These are phyloP conservation scores for Neoascochyta sp. DNA, from an alignment of 2,329 filamentous ascomycete species.

Conservation along the genomic window DNA sequence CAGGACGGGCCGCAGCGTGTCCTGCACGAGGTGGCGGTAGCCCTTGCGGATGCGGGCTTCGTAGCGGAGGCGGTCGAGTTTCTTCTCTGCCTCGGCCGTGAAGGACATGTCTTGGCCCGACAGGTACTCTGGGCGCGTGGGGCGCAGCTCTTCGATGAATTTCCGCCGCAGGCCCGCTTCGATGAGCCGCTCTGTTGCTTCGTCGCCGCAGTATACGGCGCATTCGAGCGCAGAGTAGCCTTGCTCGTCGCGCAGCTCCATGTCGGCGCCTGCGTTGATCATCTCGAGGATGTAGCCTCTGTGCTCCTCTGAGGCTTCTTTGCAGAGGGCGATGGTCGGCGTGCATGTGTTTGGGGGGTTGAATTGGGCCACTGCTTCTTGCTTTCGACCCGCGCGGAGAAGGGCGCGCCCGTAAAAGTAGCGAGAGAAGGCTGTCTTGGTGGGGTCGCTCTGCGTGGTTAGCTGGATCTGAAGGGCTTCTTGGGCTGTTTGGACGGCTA, in stretches of 20 bases:
- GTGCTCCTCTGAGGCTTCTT: constrained; percentile 40
- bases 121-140: too few species aligned
- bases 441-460: constrained; percentile 18
- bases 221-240: constrained; percentile 41
- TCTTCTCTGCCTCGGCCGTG: constrained; percentile 3
- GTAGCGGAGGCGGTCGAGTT: constrained; percentile 6
- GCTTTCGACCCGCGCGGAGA: constrained; percentile 13
- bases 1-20: constrained; percentile 36
- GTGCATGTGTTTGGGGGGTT: constrained; percentile 24
- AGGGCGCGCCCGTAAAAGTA: constrained; percentile 36
- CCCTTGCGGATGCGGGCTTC: constrained; percentile 34
- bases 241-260: constrained; percentile 32
- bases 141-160: too few species aligned
- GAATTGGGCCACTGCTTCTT: constrained; percentile 30
- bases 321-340: constrained; percentile 39
- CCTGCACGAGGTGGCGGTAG: constrained; percentile 40
- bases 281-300: constrained; percentile 33
- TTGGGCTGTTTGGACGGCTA: constrained; percentile 16
- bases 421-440: constrained; percentile 28
- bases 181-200: constrained; percentile 20
- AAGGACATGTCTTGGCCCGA: too few species aligned
- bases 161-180: constrained; percentile 28
- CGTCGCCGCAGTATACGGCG: constrained; percentile 35
- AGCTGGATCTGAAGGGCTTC: constrained; percentile 11
- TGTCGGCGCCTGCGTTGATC: constrained; percentile 31